Conservation (phyloP, 768 basidiomycete genomes). For the Coprinellus micaceus region DNA sequence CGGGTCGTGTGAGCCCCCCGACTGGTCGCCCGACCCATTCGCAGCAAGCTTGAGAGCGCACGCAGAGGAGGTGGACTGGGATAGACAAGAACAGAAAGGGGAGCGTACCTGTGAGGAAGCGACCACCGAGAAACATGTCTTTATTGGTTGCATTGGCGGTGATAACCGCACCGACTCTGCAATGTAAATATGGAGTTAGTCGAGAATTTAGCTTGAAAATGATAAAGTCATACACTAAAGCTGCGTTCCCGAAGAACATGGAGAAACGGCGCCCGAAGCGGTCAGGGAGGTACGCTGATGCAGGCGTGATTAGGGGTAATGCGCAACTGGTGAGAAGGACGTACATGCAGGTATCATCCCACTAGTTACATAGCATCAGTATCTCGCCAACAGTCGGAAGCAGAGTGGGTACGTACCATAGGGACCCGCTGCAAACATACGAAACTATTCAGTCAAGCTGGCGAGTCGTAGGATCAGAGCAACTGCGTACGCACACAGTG, state of each 20-base stretch:
- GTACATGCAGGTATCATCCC: slow-evolving; percentile 44
- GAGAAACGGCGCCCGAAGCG: slow-evolving; percentile 46
- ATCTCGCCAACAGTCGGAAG: no score
- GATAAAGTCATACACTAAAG: slow-evolving; percentile 36
- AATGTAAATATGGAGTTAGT: neutral
- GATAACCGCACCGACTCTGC: slow-evolving; percentile 43
- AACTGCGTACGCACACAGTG: slow-evolving; percentile 43
- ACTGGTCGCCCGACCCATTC: no score
- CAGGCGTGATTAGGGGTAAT: neutral
- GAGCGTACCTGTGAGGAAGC: slow-evolving; percentile 45
- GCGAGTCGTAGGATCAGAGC: no score
- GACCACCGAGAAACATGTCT: slow-evolving; percentile 44
- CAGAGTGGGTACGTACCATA: slow-evolving; percentile 32
- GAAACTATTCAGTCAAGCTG: no score
- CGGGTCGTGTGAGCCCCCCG: no score
- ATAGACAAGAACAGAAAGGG: neutral
- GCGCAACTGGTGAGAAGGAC: slow-evolving; percentile 10
- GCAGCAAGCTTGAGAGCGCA: no score
- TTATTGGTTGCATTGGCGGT: slow-evolving; percentile 45
- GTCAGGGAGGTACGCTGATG: slow-evolving; percentile 42
- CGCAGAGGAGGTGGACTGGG: no score
- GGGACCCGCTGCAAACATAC: slow-evolving; percentile 34
- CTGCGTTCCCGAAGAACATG: slow-evolving; percentile 46
- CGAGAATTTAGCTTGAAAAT: neutral
- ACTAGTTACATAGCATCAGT: slow-evolving; percentile 18